Base-by-base conservation (phyloP, 257 asterid genomes). In the Solanum dulcamara region DNA sequence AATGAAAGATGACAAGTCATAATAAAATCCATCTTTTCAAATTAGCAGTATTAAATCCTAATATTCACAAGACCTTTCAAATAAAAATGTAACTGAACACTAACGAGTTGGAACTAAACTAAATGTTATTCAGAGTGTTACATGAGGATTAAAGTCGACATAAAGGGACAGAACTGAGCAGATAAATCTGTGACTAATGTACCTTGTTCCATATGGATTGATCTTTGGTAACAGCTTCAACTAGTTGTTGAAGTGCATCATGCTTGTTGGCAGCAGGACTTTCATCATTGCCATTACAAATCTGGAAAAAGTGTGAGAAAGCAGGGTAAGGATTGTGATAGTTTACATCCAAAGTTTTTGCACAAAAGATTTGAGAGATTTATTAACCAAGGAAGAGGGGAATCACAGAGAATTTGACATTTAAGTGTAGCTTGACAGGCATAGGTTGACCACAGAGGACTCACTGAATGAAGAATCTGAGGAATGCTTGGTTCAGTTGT, bases 201-300 rank as follows among this genome's bases (percentile, higher is more conserved):
- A 95, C 99, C 98, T 94, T 95, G 91, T 93, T 93, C 99, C 99
- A 95, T 83, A 95, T 83, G 62, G 97, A 88, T 86, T 91, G 94
- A 85, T 92, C 93, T 86, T 92, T 89, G 68, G 93, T 87, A 62
- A 89, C 74, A 62, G 92, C 92, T 59, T 94, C 99, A 91, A 95
- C 92, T 90, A 97, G 90, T 90, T 95, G 98, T 89, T 92, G 94
- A 89, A 97, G 94, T 71, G 98, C 98, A 90, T 48, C 91, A 53
- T 85, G 90, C 90, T 97, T 95, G 90, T 90, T 91, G 85, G 87
- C 90, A 50, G 92, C 75, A 80, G 93, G 87, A 89, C 92, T 93
- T 85, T 89, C 99, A 84, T 89, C 97, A 90, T 86, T 89, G 85
- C 97, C 98, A 86, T 88, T 97, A 87, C 93, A 93, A 75, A 97